Evolutionary conservation across 164 flowering plant genomes (phyloP), one percentile per base, ranked within the genome.

Genomic region (Buxus sempervirens): DNA sequence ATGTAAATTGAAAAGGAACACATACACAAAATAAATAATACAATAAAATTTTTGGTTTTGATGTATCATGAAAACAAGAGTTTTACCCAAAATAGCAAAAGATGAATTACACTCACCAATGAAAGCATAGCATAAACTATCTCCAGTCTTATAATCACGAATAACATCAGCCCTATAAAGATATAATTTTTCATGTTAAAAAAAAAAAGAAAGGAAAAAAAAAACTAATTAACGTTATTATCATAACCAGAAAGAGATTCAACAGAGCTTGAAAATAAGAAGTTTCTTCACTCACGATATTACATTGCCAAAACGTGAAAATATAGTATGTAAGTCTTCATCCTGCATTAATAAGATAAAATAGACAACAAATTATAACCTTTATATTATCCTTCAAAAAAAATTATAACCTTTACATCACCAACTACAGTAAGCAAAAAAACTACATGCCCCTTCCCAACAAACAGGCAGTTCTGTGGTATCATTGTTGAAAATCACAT

Each of bases 231-330:
- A 45, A 4, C 51, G 12, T 45, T 45, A 15, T 10, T 45, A 1
- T 45, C 16, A 45, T 10, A 45, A 45, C 12, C 12, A 45, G 12
- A 45, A 10, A 21, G 7, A 63, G 32, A n/a, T 0, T 25, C 3
- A 19, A 59, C 68, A 48, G 16, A 13, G 22, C 6, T 19, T 1
- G 28, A 15, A 41, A 32, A 66, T 12, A 22, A 7, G 18, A 1
- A 45, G 14, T 45, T 45, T 10, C 14, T 45, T 45, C 14, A 45
- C 96, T 90, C 64, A 93, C 96, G 97, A 87, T 68, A 77, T 57
- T 12, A 92, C 96, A 72, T 83, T 87, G 71, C 98, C 99, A 84
- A 95, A 92, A 14, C 97, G 92, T 67, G 99, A 95, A 67, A 95
- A 95, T 54, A 95, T 93, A 23, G 94, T 90, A 67, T 95, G 87